Evolutionary conservation across 1,284 basidiomycete species (phyloP).

Genomic region (Gymnopus androsaceus): DNA sequence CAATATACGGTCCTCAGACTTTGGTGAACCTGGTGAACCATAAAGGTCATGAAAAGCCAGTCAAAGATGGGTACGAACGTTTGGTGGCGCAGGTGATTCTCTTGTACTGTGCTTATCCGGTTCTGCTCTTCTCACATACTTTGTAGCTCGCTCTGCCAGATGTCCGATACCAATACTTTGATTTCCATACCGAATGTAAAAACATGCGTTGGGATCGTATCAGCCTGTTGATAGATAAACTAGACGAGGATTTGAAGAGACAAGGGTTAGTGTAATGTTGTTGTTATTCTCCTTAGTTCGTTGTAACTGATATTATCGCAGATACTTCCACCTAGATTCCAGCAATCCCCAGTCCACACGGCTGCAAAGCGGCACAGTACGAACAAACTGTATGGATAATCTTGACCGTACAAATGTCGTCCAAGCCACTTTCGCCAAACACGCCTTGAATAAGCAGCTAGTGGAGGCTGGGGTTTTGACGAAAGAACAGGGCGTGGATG

Average conservation of each 20-base stretch:
- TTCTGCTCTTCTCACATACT: slow-evolving; percentile 11
- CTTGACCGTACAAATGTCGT: slow-evolving; percentile 97
- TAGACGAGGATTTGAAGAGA: slow-evolving; percentile 73
- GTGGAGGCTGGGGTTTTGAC: slow-evolving; percentile 70
- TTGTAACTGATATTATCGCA: slow-evolving; percentile 30
- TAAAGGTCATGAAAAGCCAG: slow-evolving; percentile 90
- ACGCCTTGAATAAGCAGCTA: slow-evolving; percentile 83
- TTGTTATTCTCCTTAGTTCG: slow-evolving; percentile 1
- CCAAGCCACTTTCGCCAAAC: slow-evolving; percentile 86
- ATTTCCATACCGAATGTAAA: slow-evolving; percentile 97
- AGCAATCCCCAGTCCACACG: slow-evolving; percentile 47
- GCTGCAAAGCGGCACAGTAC: slow-evolving; percentile 67
- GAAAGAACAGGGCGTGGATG: slow-evolving; percentile 71
- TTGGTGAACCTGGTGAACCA: slow-evolving; percentile 96
- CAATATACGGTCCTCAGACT: slow-evolving; percentile 79
- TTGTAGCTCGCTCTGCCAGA: slow-evolving; percentile 61
- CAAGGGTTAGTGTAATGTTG: slow-evolving; percentile 59
- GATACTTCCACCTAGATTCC: slow-evolving; percentile 74
- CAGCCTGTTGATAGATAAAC: slow-evolving; percentile 75
- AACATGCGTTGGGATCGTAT: slow-evolving; percentile 96
- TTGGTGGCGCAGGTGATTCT: slow-evolving; percentile 62
- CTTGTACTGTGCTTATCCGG: neutral
- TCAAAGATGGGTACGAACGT: slow-evolving; percentile 95
- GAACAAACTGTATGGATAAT: slow-evolving; percentile 96
- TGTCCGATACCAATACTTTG: slow-evolving; percentile 93